Base-by-base conservation (phyloP, 805 yeast genomes). In the Scheffersomyces amazonensis region DNA sequence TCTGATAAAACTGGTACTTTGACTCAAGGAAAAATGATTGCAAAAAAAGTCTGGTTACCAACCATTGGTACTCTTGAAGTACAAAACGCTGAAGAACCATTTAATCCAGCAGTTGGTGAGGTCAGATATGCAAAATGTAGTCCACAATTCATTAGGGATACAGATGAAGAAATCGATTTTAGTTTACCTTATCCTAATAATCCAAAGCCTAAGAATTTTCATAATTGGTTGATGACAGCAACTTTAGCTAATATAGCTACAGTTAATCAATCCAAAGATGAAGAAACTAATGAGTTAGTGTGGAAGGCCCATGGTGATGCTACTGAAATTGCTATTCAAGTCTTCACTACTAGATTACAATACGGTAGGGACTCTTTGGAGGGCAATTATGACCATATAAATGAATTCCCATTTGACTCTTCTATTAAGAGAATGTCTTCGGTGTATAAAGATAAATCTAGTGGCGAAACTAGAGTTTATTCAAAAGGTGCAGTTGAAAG, bases 271-370 rank as follows among this genome's bases (percentile, higher is more conserved):
- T 18, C 60, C 16, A 49, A 46, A 32, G 62, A 66, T 39, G 58
- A 48, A 24, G 55, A 52, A 20, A 48, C 57, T 20, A 61, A 57
- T 4, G 62, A 61, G 31, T 37, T 57, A 43, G 58, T 46, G 35
- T 52, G 74, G 74, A 67, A 56, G 45, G 69, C 55, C 22, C 69
- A 48, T 54, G 96, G 96, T 42, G 96, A 87, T 55, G 91, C 96
- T 30, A 87, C 96, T 2, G 96, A 87, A 63, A 81, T 84, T 52
- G 95, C 96, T 3, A 82, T 87, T 44, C 91, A 86, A 53, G 91
- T 87, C 0, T 85, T 83, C 53, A 75, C 81, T 16, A 63, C 80
- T 10, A 75, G 89, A 50, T 63, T 82, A 43, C 73, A 71, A 21
- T 67, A 62, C 43, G 71, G 73, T 16, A 71, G 85, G 50, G 64